Evolutionary conservation across 2,329 filamentous ascomycete species (phyloP).

Genomic region (Ascochyta koolunga): DNA sequence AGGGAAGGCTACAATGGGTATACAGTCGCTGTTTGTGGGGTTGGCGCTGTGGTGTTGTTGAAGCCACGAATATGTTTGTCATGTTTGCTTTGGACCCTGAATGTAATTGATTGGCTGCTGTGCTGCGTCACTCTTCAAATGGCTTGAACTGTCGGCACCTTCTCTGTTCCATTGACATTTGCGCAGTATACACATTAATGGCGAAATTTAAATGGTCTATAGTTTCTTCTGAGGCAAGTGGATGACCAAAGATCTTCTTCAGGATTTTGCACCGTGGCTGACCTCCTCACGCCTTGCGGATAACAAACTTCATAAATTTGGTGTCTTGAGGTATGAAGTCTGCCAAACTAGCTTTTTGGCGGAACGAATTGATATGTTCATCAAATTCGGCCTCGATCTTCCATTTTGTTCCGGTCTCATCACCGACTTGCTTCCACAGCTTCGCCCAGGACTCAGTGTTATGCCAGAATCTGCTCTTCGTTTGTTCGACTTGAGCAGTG

Average conservation of each 20-base stretch:
- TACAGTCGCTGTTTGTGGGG: not conserved
- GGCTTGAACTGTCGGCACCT: not conserved
- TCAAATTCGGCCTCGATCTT: constrained; percentile 38
- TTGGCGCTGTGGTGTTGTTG: constrained; percentile 26
- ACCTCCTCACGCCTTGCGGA: constrained; percentile 20
- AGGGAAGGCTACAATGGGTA: constrained; percentile 6
- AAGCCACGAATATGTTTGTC: constrained; percentile 44
- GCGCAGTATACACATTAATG: not conserved
- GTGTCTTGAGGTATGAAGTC: constrained; percentile 32
- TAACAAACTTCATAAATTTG: constrained; percentile 33
- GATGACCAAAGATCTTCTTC: not conserved
- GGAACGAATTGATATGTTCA: constrained; percentile 27
- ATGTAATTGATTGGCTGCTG: constrained; percentile 29
- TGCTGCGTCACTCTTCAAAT: not conserved
- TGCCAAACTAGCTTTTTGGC: constrained; percentile 21
- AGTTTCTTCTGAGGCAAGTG: not conserved
- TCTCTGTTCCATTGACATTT: too few relatives aligned
- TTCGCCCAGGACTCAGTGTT: constrained; percentile 44
- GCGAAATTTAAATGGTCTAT: not conserved
- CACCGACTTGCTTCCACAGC: constrained; percentile 49
- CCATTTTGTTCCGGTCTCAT: constrained; percentile 47
- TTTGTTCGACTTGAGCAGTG: constrained; percentile 19
- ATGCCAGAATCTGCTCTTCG: constrained; percentile 43
- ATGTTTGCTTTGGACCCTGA: constrained; percentile 34
- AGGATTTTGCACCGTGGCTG: not conserved